phyloP scores from a whole-genome alignment of 352 stramenopile genomes.

The Pythium phragmiticola region DNA sequence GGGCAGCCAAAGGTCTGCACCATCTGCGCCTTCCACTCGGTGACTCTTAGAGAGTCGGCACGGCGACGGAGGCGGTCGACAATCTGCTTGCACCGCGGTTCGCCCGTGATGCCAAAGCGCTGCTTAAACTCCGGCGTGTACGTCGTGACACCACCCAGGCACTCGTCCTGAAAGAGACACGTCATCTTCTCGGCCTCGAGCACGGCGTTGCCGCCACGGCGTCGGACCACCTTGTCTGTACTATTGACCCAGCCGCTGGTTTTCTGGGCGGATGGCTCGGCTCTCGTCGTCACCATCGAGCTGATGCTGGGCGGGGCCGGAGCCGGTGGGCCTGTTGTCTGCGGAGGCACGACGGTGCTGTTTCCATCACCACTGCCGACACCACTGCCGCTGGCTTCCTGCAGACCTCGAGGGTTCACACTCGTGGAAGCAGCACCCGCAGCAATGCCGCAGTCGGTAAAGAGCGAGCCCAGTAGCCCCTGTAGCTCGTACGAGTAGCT shows the following conservation, averaged over 20 bases:
- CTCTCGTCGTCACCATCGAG: constrained; percentile 10
- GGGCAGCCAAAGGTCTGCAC: constrained; percentile 25
- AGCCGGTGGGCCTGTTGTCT: not conserved
- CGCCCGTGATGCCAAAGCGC: constrained; percentile 22
- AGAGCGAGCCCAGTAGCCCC: constrained; percentile 22
- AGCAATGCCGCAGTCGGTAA: constrained; percentile 15
- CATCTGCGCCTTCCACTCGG: constrained; percentile 27
- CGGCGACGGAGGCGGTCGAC: constrained; percentile 17
- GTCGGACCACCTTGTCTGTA: constrained; percentile 13
- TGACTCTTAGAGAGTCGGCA: constrained; percentile 12
- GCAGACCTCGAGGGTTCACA: not conserved
- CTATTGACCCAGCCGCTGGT: constrained; percentile 12
- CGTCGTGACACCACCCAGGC: constrained; percentile 24
- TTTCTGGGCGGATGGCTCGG: not conserved
- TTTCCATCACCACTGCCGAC: not conserved
- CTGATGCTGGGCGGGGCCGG: constrained; percentile 5
- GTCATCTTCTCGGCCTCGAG: constrained; percentile 23
- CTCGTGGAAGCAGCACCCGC: not conserved
- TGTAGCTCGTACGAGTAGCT: constrained; percentile 37
- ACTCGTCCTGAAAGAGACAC: constrained; percentile 30
- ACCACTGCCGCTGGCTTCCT: not conserved
- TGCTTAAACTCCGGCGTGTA: constrained; percentile 21
- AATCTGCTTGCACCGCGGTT: constrained; percentile 29
- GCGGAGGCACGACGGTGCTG: not conserved
- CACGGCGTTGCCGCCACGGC: constrained; percentile 17